phyloP scores from a whole-genome alignment of 179 eudicot species.

The Carnegiea gigantea region DNA sequence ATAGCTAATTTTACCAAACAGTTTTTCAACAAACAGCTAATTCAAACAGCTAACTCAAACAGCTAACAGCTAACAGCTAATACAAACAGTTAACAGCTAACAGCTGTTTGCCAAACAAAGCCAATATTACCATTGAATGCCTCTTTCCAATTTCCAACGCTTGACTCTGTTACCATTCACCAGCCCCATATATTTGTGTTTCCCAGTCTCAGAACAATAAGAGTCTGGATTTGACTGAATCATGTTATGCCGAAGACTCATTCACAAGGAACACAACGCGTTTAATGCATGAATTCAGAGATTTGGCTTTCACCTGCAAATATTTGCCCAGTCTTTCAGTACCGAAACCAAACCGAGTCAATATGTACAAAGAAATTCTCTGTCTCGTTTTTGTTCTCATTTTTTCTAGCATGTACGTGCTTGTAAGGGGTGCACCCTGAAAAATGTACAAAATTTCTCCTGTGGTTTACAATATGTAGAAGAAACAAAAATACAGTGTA shows the following conservation, averaged over 20 bases:
- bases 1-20: no score
- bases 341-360: not conserved
- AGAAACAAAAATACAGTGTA: not conserved
- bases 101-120: no score
- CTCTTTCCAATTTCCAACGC: not conserved
- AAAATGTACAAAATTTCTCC: slow-evolving; percentile 23
- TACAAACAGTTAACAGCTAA: no score
- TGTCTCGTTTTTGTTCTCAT: not conserved
- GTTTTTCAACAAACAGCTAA: no score
- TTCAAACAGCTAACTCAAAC: no score
- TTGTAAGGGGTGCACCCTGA: slow-evolving; percentile 1
- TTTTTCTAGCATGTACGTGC: not conserved
- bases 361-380: not conserved
- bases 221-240: not conserved
- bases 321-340: not conserved
- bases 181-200: not conserved
- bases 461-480: slow-evolving; percentile 6
- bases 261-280: not conserved
- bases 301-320: not conserved
- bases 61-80: no score
- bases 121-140: not conserved
- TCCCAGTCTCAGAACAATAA: not conserved
- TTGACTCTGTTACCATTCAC: not conserved
- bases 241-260: not conserved
- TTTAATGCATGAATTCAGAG: not conserved